A percentile compares a stretch with the other conserved stretches of the same genome.
These are phyloP conservation scores for Penicillium pulvis DNA, from an alignment of 495 filamentous ascomycete genomes.

Conservation along the genomic window DNA sequence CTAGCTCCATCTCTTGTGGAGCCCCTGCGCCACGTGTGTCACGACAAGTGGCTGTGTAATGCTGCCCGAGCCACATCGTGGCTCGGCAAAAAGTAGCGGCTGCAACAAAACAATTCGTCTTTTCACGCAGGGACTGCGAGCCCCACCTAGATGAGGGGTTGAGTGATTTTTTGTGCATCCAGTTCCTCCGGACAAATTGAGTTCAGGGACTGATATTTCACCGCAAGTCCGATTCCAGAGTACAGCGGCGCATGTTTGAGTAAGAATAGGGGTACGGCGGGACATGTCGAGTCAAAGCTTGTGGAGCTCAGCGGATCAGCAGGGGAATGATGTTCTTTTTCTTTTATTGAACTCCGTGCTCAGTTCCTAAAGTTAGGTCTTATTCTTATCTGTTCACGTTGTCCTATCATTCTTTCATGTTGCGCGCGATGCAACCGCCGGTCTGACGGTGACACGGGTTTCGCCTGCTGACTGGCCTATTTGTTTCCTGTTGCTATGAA, in stretches of 20 bases:
- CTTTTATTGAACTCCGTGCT: not conserved
- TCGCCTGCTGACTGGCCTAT: not conserved
- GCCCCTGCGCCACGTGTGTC: conserved; percentile 27
- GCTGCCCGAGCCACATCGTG: conserved; percentile 27
- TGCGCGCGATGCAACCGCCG: not conserved
- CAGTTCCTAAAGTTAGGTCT: not conserved
- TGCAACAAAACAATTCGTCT: not conserved
- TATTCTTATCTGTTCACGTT: not conserved
- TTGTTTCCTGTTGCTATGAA: not conserved
- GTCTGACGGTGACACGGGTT: not conserved
- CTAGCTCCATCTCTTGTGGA: too few relatives aligned
- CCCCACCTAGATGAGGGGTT: not conserved
- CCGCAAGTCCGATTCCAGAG: too few relatives aligned
- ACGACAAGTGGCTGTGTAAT: conserved; percentile 30
- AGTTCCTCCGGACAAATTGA: not conserved
- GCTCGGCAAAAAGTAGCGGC: conserved; percentile 12
- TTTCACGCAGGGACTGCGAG: not conserved
- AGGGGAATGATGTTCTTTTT: not conserved
- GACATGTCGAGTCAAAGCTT: not conserved
- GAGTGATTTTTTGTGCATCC: not conserved
- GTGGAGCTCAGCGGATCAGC: not conserved
- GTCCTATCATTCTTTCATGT: not conserved
- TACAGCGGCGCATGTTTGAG: too few relatives aligned
- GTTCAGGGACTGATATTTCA: not conserved
- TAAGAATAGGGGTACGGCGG: not conserved